These are phyloP conservation scores for Keithomyces neogunnii DNA, from an alignment of 2,329 filamentous ascomycete species.

Conservation along the genomic window DNA sequence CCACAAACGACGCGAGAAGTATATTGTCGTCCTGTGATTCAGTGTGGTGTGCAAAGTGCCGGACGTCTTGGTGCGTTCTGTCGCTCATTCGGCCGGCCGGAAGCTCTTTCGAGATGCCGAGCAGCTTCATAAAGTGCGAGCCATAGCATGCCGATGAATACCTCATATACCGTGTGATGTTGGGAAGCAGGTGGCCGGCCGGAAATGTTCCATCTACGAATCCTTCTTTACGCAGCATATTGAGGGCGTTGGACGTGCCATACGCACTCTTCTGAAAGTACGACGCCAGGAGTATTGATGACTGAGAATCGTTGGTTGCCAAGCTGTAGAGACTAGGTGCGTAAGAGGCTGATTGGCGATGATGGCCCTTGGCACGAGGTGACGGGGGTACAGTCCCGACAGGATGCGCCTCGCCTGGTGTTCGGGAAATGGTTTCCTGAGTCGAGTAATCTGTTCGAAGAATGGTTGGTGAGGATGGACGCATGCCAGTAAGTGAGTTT, in stretches of 20 bases:
- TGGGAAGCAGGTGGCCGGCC: slow-evolving; percentile 48
- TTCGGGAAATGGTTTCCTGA: slow-evolving; percentile 14
- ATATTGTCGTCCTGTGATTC: slow-evolving; percentile 49
- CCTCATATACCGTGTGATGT: slow-evolving; percentile 56
- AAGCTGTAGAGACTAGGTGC: slow-evolving; percentile 53
- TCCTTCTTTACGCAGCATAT: slow-evolving; percentile 41
- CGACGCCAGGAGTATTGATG: slow-evolving; percentile 42
- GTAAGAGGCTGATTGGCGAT: slow-evolving; percentile 21
- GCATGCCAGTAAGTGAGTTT: slow-evolving; percentile 34
- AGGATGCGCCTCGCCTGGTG: slow-evolving; percentile 10
- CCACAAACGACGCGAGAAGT: slow-evolving; percentile 61
- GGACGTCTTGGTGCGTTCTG: slow-evolving; percentile 50
- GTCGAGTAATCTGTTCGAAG: slow-evolving; percentile 16
- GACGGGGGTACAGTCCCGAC: slow-evolving; percentile 13
- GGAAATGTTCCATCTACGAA: slow-evolving; percentile 52
- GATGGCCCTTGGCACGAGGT: slow-evolving; percentile 12
- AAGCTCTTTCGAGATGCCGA: slow-evolving; percentile 50
- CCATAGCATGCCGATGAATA: slow-evolving; percentile 61
- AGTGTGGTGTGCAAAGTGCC: slow-evolving; percentile 56
- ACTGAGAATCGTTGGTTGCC: slow-evolving; percentile 45
- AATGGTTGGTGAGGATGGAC: slow-evolving; percentile 35
- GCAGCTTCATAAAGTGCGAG: slow-evolving; percentile 51
- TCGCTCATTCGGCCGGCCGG: slow-evolving; percentile 32
- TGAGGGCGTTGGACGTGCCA: slow-evolving; percentile 37
- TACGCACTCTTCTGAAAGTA: slow-evolving; percentile 41